Percentiles rank a stretch among this genome's conserved stretches.
These are phyloP conservation scores for Aspergillus bridgeri DNA, from an alignment of 495 filamentous ascomycete genomes.

Conservation along the genomic window DNA sequence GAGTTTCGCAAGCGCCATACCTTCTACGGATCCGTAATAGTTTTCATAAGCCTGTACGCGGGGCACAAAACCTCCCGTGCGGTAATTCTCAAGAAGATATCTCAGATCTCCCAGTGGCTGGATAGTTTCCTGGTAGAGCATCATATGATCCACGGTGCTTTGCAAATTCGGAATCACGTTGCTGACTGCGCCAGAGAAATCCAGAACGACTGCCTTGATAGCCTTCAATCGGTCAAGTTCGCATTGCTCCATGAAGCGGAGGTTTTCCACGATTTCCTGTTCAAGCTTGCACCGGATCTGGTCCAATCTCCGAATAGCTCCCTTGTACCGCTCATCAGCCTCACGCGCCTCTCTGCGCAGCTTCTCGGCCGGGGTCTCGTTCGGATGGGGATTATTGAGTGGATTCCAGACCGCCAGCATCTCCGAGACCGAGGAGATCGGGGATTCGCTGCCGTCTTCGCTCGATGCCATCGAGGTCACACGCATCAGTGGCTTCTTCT, in stretches of 20 bases:
- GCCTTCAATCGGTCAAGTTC: conserved; percentile 94
- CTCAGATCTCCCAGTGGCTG: conserved; percentile 87
- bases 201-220: conserved; percentile 94
- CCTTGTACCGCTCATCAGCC: conserved; percentile 91
- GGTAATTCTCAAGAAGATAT: conserved; percentile 96
- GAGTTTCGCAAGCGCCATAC: conserved; percentile 28
- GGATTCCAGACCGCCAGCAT: conserved; percentile 90
- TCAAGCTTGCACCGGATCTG: conserved; percentile 88
- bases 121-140: conserved; percentile 97
- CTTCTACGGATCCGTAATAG: conserved; percentile 96
- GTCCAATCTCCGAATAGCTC: conserved; percentile 77
- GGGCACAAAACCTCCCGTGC: conserved; percentile 87
- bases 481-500: conserved; percentile 68
- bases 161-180: conserved; percentile 97
- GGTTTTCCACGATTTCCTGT: conserved; percentile 86
- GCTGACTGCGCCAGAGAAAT: conserved; percentile 96
- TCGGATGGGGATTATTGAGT: conserved; percentile 80
- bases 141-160: conserved; percentile 94
- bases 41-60: conserved; percentile 96
- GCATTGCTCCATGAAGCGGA: conserved; percentile 96
- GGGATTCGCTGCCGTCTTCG: conserved; percentile 63
- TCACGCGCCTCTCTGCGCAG: conserved; percentile 86
- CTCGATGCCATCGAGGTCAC: conserved; percentile 62
- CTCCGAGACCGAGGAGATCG: conserved; percentile 75
- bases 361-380: conserved; percentile 84